Evolutionary conservation across 1,284 basidiomycete genomes (phyloP), one percentile per base, ranked within the genome.

Genomic region (Gymnopus androsaceus): DNA sequence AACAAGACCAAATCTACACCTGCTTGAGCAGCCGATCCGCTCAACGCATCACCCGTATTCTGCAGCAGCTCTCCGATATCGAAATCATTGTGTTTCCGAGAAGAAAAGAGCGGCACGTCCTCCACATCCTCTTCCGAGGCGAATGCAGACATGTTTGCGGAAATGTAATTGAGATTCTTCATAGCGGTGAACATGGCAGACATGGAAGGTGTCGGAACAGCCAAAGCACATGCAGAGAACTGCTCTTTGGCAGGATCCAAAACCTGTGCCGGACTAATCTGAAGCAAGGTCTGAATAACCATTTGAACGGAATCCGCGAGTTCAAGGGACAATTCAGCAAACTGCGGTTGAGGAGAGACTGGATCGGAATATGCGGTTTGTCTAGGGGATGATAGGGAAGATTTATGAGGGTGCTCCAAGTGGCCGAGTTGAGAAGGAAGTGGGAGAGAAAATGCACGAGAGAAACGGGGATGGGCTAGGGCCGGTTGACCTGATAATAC

Each of bases 201-300:
- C 68, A 96, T 79, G 58, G 88, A 92, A 1, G 93, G 84, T 0
- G 90, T 90, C 3, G 94, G 94, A 46, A 95, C 81, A 33, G 91
- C 87, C 15, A 95, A 72, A 0, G 92, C 83, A 69, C 91, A 95
- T 27, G 90, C 88, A 2, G 93, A 88, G 66, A 94, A 91, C 67
- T 94, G 92, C 67, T 95, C 94, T 68, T 91, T 94, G 4, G 88
- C 87, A n/a, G 90, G 85, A 66, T 95, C 94, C 31, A 95, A 80
- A n/a, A 95, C 75, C 68, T 95, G 93, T 0, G 89, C 83, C 1
- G 94, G 93, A 0, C 91, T 90, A 56, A 95, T 79, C 66, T 94
- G 92, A 2, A 95, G 79, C 61, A 96, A 80, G 0, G 90, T 95
- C 67, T 95, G 93, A 33, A 95, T 88, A 54, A 92, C 83, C 73